phyloP scores from a whole-genome alignment of 495 filamentous ascomycete genomes.

The Xylaria acuta region DNA sequence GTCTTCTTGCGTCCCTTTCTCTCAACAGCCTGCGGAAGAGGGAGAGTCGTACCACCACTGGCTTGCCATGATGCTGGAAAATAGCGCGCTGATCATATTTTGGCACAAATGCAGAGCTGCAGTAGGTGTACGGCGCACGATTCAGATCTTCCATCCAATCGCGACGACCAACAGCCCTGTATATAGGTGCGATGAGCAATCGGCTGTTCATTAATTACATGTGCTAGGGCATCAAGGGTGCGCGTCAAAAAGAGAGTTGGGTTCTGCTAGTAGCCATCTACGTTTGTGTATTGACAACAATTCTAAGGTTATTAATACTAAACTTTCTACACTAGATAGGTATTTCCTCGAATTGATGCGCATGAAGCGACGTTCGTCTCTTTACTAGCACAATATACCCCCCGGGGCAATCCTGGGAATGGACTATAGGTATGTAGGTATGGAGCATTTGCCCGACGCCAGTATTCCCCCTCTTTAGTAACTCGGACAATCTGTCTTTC shows the following conservation, averaged over 20 bases:
- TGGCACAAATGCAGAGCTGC: not conserved
- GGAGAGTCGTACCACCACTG: conserved; percentile 23
- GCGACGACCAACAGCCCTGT: not conserved
- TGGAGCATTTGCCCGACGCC: conserved; percentile 9
- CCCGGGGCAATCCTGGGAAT: not conserved
- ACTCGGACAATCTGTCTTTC: not conserved
- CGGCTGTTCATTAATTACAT: not conserved
- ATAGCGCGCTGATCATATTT: conserved; percentile 27
- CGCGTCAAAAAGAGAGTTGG: not conserved
- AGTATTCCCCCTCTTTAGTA: not conserved
- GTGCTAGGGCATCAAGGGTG: not conserved
- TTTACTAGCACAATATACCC: not conserved
- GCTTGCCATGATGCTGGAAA: conserved; percentile 27
- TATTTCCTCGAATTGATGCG: not conserved
- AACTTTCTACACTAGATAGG: not conserved
- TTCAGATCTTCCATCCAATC: conserved; percentile 13
- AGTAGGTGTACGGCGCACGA: not conserved
- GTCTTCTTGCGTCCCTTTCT: not conserved
- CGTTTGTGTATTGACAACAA: not conserved
- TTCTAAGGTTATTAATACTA: not conserved
- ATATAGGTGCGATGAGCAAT: not conserved
- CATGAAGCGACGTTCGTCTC: not conserved
- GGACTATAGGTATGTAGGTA: not conserved
- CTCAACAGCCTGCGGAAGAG: not conserved
- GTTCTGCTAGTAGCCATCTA: not conserved